phyloP scores from a whole-genome alignment of 495 filamentous ascomycete genomes.

The Chaetomium fimeti region DNA sequence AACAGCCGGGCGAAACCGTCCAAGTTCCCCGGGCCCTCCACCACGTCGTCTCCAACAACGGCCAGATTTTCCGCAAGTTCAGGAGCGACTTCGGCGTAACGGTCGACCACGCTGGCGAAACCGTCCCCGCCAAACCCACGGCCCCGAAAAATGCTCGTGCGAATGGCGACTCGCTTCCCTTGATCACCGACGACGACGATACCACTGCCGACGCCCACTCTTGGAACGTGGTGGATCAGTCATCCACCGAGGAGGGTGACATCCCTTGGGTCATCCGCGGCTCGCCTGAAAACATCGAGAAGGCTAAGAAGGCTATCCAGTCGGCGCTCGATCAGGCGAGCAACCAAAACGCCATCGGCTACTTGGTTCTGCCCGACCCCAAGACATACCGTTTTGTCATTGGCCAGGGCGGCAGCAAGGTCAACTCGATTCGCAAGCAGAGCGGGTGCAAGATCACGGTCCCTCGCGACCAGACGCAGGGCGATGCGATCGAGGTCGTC shows the following conservation, averaged over 20 bases:
- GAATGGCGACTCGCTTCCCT: constrained; percentile 64
- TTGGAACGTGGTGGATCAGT: constrained; percentile 71
- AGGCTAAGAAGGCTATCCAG: constrained; percentile 70
- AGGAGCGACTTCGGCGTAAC: constrained; percentile 79
- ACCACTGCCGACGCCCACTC: constrained; percentile 62
- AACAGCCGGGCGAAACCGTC: constrained; percentile 81
- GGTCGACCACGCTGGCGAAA: constrained; percentile 82
- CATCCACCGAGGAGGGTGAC: constrained; percentile 60
- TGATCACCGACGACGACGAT: constrained; percentile 83
- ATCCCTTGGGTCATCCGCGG: constrained; percentile 93
- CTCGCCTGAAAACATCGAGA: constrained; percentile 67
- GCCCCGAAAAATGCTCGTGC: constrained; percentile 42
- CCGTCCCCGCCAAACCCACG: constrained; percentile 64
- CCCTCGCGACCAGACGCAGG: constrained; percentile 71
- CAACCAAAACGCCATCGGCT: constrained; percentile 72
- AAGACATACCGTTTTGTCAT: constrained; percentile 86
- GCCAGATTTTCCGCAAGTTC: constrained; percentile 84
- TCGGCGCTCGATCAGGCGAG: constrained; percentile 68
- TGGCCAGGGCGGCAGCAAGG: constrained; percentile 81
- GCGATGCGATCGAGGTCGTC: constrained; percentile 83
- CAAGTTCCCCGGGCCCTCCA: constrained; percentile 77
- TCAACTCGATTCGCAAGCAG: constrained; percentile 87
- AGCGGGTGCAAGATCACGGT: constrained; percentile 93
- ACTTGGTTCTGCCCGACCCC: constrained; percentile 86
- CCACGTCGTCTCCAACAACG: constrained; percentile 81